These are phyloP conservation scores for Cymbidium sinense DNA, from an alignment of 106 monocot genomes.

Conservation along the genomic window DNA sequence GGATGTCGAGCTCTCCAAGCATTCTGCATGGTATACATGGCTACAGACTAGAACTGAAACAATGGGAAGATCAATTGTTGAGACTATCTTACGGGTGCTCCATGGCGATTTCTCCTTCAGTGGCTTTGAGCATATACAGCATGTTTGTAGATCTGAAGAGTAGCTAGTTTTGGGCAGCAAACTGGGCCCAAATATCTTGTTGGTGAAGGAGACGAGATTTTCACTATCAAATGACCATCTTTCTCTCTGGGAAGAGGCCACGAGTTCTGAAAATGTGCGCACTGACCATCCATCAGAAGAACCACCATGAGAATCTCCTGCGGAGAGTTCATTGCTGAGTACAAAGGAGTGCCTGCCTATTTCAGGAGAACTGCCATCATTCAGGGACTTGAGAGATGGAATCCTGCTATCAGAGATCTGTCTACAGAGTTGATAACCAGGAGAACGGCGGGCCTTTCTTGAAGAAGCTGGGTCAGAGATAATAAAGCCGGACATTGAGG, in stretches of 20 bases:
- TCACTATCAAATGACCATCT: conserved; percentile 60
- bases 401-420: conserved; percentile 50
- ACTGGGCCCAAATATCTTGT: conserved; percentile 22
- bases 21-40: conserved; percentile 85
- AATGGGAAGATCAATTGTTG: conserved; percentile 42
- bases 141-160: conserved; percentile 34
- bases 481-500: conserved; percentile 25
- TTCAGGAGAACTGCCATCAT: conserved; percentile 43
- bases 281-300: conserved; percentile 86
- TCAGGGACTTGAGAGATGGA: conserved; percentile 43
- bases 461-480: conserved; percentile 27
- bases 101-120: conserved; percentile 59
- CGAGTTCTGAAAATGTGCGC: conserved; percentile 76
- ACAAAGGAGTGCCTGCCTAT: conserved; percentile 24
- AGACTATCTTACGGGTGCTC: conserved; percentile 46
- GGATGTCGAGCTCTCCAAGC: conserved; percentile 63
- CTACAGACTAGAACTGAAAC: conserved; percentile 73
- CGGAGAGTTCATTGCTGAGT: conserved; percentile 43
- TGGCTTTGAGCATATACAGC: conserved; percentile 65
- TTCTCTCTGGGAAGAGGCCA: conserved; percentile 67
- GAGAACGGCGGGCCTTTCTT: conserved; percentile 34
- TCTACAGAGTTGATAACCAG: conserved; percentile 35
- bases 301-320: conserved; percentile 48
- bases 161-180: conserved; percentile 5
- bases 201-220: conserved; percentile 21